Percentiles rank a stretch among this genome's conserved stretches.
Evolutionary conservation across 2,329 filamentous ascomycete species (phyloP).

Genomic region (Phyllosticta ampelicida): DNA sequence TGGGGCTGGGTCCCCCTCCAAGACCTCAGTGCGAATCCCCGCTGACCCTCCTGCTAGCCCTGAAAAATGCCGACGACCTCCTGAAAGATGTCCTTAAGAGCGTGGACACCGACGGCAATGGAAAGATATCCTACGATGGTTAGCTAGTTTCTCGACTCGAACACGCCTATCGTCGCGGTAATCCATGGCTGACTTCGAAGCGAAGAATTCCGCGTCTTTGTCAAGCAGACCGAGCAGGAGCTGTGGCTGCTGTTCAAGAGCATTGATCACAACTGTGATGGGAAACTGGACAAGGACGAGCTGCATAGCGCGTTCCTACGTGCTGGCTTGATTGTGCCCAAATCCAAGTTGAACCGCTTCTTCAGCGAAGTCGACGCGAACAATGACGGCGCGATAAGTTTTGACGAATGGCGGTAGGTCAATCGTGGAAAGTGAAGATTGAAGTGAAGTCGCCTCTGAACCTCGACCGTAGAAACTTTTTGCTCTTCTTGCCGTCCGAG

Average conservation of each 20-base stretch:
- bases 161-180: not conserved
- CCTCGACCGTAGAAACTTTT: constrained; percentile 58
- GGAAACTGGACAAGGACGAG: constrained; percentile 78
- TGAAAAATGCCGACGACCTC: constrained; percentile 88
- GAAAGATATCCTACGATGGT: constrained; percentile 87
- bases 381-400: constrained; percentile 75
- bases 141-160: constrained; percentile 12
- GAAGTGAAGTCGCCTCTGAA: constrained; percentile 1
- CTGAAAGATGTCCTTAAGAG: constrained; percentile 68
- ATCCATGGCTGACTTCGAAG: constrained; percentile 15
- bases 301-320: constrained; percentile 65
- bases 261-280: constrained; percentile 79
- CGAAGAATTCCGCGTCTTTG: constrained; percentile 79
- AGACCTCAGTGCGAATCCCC: constrained; percentile 16
- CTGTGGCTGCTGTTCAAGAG: constrained; percentile 70
- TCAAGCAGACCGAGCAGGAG: constrained; percentile 76
- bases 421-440: not conserved
- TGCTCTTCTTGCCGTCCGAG: constrained; percentile 71
- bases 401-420: constrained; percentile 91
- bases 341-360: constrained; percentile 68
- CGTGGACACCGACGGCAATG: constrained; percentile 80
- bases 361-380: constrained; percentile 85
- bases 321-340: constrained; percentile 69
- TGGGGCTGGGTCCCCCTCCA: constrained; percentile 11
- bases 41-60: constrained; percentile 35